Base-by-base conservation (phyloP, 2,329 filamentous ascomycete genomes). In the Calonectria pseudoturangicola region DNA sequence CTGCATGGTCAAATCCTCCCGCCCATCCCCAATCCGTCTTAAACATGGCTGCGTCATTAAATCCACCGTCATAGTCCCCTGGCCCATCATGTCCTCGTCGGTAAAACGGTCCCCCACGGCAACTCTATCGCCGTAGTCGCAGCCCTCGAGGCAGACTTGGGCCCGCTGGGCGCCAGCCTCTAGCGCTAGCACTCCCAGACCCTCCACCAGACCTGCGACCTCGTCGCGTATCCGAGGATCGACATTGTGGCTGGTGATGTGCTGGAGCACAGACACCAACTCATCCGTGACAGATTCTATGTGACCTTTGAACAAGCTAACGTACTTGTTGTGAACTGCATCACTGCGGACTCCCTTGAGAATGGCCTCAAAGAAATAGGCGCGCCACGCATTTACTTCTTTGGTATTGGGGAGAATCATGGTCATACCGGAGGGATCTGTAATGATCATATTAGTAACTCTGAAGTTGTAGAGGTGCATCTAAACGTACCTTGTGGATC, bases 1-100 rank as follows among this genome's bases (percentile, higher is more conserved):
- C 68, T 71, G 43, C 21, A 47, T 64, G 25, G 45, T 67, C 50
- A 72, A 48, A 10, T 75, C 72, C 13, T 74, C 66, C 18, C 68
- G 67, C 15, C 73, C 73, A 64, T 75, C 72, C 21, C 73, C 73
- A 12, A 74, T 48, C 7, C 72, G 71, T 43, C 65, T 54, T 25
- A 75, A 33, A 50, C 71, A 74, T 12, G 73, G 73, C 62, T 75
- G 73, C 36, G 70, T 74, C 71, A 72, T 74, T 9, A 75, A 15
- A 28, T 74, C 72, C 2, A 72, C 73, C 1, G 21, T 33, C 18
- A 71, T 12, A 3, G 18, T 30, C 7, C 65, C 72, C n/a, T 45
- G 62, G 8, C 68, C 65, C 18, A 58, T 25, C 15, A 64, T 60
- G 4, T 66, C 45, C 36, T 72, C 73, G 30, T 74, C 65, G 47